Conservation (phyloP, 2,329 filamentous ascomycete genomes). For the Fusarium acutatum region DNA sequence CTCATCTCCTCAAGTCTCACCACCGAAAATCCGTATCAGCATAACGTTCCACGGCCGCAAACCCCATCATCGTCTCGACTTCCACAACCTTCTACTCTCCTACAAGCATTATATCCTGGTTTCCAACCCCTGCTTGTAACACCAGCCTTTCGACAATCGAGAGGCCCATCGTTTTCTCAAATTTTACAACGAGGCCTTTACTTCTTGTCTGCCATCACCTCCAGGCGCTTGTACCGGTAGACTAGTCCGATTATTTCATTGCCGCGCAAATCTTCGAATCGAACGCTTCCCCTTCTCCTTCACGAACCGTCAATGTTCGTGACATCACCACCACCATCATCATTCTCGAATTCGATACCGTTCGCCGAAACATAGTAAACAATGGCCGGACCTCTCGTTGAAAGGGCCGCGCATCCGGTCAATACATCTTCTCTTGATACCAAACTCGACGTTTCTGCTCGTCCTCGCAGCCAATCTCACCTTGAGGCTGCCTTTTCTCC, state of each 20-base stretch:
- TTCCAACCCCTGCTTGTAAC: slow-evolving; percentile 35
- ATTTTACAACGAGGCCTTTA: slow-evolving; percentile 16
- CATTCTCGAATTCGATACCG: slow-evolving; percentile 3
- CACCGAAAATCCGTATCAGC: slow-evolving; percentile 12
- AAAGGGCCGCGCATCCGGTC: slow-evolving; percentile 22
- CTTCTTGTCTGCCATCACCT: not conserved
- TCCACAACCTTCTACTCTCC: slow-evolving; percentile 14
- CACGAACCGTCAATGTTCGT: slow-evolving; percentile 30
- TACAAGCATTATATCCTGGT: slow-evolving; percentile 24
- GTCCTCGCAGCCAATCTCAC: slow-evolving; percentile 43
- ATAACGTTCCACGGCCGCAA: slow-evolving; percentile 14
- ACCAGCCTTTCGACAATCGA: slow-evolving; percentile 29
- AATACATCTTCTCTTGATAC: slow-evolving; percentile 18
- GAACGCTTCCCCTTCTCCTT: not conserved
- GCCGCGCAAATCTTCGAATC: not conserved
- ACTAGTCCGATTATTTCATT: not conserved
- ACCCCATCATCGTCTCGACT: slow-evolving; percentile 8
- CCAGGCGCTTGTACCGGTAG: not conserved
- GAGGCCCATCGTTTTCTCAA: slow-evolving; percentile 22
- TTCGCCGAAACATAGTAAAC: slow-evolving; percentile 15
- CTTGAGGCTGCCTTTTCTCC: slow-evolving; percentile 78
- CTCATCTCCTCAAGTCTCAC: slow-evolving; percentile 29
- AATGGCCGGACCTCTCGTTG: slow-evolving; percentile 40
- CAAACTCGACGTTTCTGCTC: slow-evolving; percentile 26
- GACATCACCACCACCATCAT: slow-evolving; percentile 11